A percentile compares a stretch with the other conserved stretches of the same genome.
phyloP scores from a whole-genome alignment of 371 early-diverging fungal genomes.

The Mucor sp. region DNA sequence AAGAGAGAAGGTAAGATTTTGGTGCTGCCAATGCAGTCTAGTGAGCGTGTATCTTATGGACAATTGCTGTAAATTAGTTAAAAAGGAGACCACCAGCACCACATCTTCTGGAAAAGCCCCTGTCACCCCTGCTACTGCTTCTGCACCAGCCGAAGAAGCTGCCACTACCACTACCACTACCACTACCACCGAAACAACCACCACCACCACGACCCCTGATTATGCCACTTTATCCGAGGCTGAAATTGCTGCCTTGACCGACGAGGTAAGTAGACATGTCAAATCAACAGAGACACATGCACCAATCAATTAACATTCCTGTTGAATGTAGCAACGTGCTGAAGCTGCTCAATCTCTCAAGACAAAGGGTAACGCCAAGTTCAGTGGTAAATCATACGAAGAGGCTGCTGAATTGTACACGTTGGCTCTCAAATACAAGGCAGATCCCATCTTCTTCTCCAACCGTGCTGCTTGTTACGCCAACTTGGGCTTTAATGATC shows the following conservation, averaged over 20 bases:
- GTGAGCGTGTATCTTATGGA: neutral
- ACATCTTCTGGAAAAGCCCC: conserved; percentile 7
- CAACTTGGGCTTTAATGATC: conserved; percentile 68
- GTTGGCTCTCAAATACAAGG: conserved; percentile 80
- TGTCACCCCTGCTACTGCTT: conserved; percentile 14
- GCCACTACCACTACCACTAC: conserved; percentile 19
- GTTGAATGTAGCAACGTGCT: conserved; percentile 51
- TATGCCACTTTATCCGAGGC: conserved; percentile 58
- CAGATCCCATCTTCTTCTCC: conserved; percentile 85
- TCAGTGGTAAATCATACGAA: conserved; percentile 77
- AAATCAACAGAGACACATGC: neutral
- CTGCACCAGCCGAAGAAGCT: conserved; percentile 12
- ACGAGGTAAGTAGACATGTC: conserved; percentile 37
- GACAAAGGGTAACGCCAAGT: conserved; percentile 86
- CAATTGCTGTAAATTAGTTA: neutral
- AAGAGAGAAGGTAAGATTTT: conserved; percentile 20
- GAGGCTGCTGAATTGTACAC: conserved; percentile 89
- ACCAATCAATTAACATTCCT: neutral
- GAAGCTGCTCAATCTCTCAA: conserved; percentile 79
- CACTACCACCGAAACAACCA: conserved; percentile 17
- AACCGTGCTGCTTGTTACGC: conserved; percentile 95
- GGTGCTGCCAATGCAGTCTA: neutral
- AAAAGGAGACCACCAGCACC: conserved; percentile 4
- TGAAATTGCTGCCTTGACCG: conserved; percentile 58
- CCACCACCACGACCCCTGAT: conserved; percentile 32